Base-by-base conservation (phyloP, 306 rosid genomes). In the Begonia peltatifolia region DNA sequence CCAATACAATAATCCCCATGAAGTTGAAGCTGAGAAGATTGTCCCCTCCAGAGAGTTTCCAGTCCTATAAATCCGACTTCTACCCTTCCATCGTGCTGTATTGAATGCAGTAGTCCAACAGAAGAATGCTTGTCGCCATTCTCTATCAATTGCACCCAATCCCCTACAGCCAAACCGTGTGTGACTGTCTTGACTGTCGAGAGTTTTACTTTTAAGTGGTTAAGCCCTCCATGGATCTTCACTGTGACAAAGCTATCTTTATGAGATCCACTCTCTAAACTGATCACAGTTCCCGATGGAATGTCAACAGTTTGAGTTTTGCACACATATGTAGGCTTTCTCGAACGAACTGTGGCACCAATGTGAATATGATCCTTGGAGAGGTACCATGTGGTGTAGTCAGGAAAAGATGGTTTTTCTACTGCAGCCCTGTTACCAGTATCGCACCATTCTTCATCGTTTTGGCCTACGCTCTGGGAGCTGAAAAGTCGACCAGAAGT, bases 181-280 rank as follows among this genome's bases (percentile, higher is more conserved):
- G 86, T 71, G 67, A 83, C 80, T 10, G 93, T 79, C 59, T 87
- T 80, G n/a, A 83, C 61, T 10, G 82, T 63, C 25, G 84, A 75
- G 12, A 11, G 16, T 9, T 63, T 80, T 36, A 87, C 71, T 67
- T 85, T 83, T 23, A 74, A 46, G 17, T 88, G 93, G 67, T 78
- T 83, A 16, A 69, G 78, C 11, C 61, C 63, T 15, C 82, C 79
- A 5, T 68, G 84, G 63, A 87, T 59, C 67, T 78, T 78, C 68
- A 87, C 82, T 42, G 74, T 71, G 38, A 70, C 77, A 61, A 64
- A 81, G 12, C 73, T 64, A 0, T 70, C 63, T 50, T 46, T 57
- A 60, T 71, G 82, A 11, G 77, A 48, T 47, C 67, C 65, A 11
- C 61, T 71, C 12, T 83, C 95, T 54, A 87, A 58, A 42, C 84